Conservation (phyloP, 768 basidiomycete species). For the Trametes cubensis region DNA sequence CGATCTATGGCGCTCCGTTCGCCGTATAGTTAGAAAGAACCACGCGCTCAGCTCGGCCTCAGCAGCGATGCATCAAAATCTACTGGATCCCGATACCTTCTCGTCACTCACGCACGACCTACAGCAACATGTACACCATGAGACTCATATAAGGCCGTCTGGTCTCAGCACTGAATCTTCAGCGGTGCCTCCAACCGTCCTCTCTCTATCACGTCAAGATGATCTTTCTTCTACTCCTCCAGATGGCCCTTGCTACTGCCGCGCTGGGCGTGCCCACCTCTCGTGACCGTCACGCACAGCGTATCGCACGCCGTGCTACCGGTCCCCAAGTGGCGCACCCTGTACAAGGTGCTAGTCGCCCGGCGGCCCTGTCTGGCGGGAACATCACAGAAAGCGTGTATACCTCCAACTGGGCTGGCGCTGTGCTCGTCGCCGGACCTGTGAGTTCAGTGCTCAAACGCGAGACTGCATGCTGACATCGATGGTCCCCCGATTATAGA, state of each 20-base stretch:
- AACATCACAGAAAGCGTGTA: slow-evolving; percentile 33
- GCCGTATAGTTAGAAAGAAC: no score
- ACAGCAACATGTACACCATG: no score
- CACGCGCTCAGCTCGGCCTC: no score
- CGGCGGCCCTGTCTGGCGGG: slow-evolving; percentile 1
- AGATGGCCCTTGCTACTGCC: slow-evolving; percentile 29
- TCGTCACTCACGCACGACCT: no score
- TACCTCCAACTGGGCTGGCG: slow-evolving; percentile 42
- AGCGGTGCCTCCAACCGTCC: slow-evolving; percentile 2
- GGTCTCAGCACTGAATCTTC: no score
- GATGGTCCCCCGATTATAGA: slow-evolving; percentile 19
- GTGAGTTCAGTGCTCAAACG: slow-evolving; percentile 16
- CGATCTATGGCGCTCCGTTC: no score
- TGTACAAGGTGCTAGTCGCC: background rate
- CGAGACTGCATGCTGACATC: background rate
- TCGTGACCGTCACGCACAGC: slow-evolving; percentile 25
- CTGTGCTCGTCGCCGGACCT: slow-evolving; percentile 33
- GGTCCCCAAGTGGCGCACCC: slow-evolving; percentile 22
- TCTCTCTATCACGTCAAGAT: slow-evolving; percentile 17
- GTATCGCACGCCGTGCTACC: slow-evolving; percentile 27
- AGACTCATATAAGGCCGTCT: no score
- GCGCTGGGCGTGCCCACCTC: slow-evolving; percentile 29
- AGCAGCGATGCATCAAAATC: no score
- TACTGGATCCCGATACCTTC: no score
- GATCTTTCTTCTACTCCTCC: slow-evolving; percentile 27